Percentiles rank a stretch among this genome's conserved stretches.
Evolutionary conservation across 371 early-diverging fungal genomes (phyloP).

Genomic region (Massospora cicadina): DNA sequence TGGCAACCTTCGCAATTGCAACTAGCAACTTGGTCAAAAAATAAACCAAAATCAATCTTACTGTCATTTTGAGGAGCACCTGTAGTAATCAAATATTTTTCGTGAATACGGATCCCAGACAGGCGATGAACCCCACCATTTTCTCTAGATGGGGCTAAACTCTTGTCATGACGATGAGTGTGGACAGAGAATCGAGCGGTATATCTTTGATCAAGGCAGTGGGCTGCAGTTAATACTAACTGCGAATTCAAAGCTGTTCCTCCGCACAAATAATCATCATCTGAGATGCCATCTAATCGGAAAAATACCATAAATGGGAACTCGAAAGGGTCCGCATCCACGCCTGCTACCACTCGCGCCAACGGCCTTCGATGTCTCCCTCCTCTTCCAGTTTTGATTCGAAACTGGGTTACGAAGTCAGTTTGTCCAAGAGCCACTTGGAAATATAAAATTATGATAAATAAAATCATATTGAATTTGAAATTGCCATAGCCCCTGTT

Average conservation of each 20-base stretch:
- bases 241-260: background rate
- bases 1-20: background rate
- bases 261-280: slow-evolving; percentile 3
- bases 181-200: background rate
- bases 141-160: background rate
- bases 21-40: no score
- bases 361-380: background rate
- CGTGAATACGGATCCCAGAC: background rate
- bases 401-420: background rate
- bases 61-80: slow-evolving; percentile 1
- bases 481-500: no score
- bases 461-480: no score
- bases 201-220: background rate
- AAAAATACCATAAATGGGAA: background rate
- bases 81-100: background rate
- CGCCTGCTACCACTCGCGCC: background rate
- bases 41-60: no score
- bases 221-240: background rate
- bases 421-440: background rate
- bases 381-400: background rate
- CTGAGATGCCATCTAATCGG: background rate
- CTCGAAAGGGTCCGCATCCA: background rate
- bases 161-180: background rate
- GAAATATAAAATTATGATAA: no score
- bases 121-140: background rate